Percentiles rank a stretch among this genome's conserved stretches.
Evolutionary conservation across 306 rosid genomes (phyloP).

Genomic region (Cicer cuneatum): DNA sequence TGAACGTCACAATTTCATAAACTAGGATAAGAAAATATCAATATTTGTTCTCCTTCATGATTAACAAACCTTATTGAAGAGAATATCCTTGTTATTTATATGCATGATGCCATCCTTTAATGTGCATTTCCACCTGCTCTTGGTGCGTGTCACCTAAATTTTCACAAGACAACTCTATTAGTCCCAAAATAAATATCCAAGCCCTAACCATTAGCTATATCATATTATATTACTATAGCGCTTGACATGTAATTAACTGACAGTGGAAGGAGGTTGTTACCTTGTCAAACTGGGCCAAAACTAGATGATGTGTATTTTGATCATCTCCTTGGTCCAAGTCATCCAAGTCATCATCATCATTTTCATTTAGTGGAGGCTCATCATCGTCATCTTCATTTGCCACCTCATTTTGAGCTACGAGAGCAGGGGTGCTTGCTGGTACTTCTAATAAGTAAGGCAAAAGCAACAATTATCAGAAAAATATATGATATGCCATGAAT

Average conservation of each 20-base stretch:
- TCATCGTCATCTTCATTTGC: conserved; percentile 79
- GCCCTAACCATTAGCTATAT: not conserved
- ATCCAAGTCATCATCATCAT: conserved; percentile 95
- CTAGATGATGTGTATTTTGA: conserved; percentile 81
- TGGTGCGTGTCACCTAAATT: conserved; percentile 91
- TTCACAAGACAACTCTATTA: conserved; percentile 24
- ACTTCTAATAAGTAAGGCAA: conserved; percentile 55
- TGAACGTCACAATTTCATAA: conserved; percentile 34
- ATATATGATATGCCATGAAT: conserved; percentile 5
- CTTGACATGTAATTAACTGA: conserved; percentile 53
- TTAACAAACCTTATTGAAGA: conserved; percentile 83
- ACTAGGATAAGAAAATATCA: conserved; percentile 23
- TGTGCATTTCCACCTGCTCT: conserved; percentile 98
- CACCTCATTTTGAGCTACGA: conserved; percentile 66
- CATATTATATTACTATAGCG: not conserved
- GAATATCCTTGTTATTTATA: conserved; percentile 91
- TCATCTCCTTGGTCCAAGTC: conserved; percentile 92
- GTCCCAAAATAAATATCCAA: conserved; percentile 38
- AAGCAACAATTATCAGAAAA: conserved; percentile 11
- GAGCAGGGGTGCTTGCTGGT: conserved; percentile 86
- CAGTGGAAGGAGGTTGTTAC: conserved; percentile 48
- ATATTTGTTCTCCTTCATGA: conserved; percentile 27
- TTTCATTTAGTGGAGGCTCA: conserved; percentile 92
- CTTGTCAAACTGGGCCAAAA: conserved; percentile 99
- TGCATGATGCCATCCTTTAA: conserved; percentile 98